These are phyloP conservation scores for Trametes gibbosa DNA, from an alignment of 768 basidiomycete species.

Conservation along the genomic window DNA sequence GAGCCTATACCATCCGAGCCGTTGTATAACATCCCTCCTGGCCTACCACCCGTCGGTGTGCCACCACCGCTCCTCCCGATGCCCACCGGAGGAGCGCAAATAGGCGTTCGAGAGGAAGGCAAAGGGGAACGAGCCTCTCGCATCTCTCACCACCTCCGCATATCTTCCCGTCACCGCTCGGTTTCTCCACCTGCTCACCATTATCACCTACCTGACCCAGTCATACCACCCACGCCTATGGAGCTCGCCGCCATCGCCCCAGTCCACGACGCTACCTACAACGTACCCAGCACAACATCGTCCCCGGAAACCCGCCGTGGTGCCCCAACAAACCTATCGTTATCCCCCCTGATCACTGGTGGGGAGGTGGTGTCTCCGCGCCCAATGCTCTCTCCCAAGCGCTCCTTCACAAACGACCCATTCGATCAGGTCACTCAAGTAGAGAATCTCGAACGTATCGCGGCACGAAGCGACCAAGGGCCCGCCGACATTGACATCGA, in stretches of 20 bases:
- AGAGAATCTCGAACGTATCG: constrained; percentile 69
- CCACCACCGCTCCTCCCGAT: constrained; percentile 33
- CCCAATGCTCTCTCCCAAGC: constrained; percentile 66
- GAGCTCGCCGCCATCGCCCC: background rate
- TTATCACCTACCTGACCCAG: constrained; percentile 39
- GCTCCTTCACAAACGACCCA: constrained; percentile 45
- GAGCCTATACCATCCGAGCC: constrained; percentile 38
- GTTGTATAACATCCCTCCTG: constrained; percentile 32
- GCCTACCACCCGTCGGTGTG: constrained; percentile 34
- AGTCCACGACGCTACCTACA: background rate
- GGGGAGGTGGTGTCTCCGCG: constrained; percentile 53
- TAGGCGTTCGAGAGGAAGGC: constrained; percentile 48
- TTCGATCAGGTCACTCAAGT: constrained; percentile 47
- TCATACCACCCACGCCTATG: background rate
- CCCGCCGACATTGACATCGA: constrained; percentile 3
- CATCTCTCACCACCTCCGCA: constrained; percentile 56
- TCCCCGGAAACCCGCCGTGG: constrained; percentile 5
- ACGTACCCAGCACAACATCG: constrained; percentile 3
- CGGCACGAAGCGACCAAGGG: constrained; percentile 47
- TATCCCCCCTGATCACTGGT: constrained; percentile 14
- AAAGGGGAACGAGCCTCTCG: constrained; percentile 61
- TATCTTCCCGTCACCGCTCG: constrained; percentile 55
- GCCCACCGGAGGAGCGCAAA: constrained; percentile 5
- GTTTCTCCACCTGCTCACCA: constrained; percentile 62
- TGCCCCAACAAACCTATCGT: background rate